These are phyloP conservation scores for Golubevia pallescens DNA, from an alignment of 1,284 basidiomycete species.

Conservation along the genomic window DNA sequence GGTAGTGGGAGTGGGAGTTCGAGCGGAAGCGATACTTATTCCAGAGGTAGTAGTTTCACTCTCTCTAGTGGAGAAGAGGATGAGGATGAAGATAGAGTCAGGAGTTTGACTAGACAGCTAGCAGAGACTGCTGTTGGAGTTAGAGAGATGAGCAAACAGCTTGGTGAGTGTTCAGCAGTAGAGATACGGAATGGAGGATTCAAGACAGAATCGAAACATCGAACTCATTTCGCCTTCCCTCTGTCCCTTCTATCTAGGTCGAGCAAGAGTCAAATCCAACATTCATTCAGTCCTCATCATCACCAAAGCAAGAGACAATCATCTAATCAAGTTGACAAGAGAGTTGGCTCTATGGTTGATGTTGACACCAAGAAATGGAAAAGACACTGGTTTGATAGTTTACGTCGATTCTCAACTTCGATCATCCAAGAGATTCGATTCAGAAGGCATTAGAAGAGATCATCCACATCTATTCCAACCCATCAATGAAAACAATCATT, in stretches of 20 bases:
- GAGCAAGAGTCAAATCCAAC: conserved; percentile 86
- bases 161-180: conserved; percentile 72
- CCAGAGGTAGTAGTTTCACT: conserved; percentile 20
- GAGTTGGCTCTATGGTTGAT: conserved; percentile 74
- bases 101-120: conserved; percentile 80
- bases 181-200: neutral
- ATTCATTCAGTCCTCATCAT: conserved; percentile 94
- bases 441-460: conserved; percentile 39
- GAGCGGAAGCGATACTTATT: conserved; percentile 11
- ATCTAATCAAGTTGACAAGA: conserved; percentile 90
- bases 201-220: conserved; percentile 7
- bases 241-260: conserved; percentile 70
- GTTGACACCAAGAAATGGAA: conserved; percentile 37
- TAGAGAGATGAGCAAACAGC: conserved; percentile 97
- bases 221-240: conserved; percentile 7
- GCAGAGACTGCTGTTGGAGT: conserved; percentile 97
- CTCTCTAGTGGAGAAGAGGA: conserved; percentile 72
- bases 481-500: neutral
- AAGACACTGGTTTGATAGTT: conserved; percentile 34
- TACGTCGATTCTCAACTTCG: conserved; percentile 61
- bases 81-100: conserved; percentile 71
- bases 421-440: conserved; percentile 56
- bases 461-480: conserved; percentile 50
- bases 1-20: conserved; percentile 15
- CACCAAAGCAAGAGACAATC: conserved; percentile 96